Evolutionary conservation across 805 yeast species (phyloP).

Genomic region (Blastobotrys peoriensis): DNA sequence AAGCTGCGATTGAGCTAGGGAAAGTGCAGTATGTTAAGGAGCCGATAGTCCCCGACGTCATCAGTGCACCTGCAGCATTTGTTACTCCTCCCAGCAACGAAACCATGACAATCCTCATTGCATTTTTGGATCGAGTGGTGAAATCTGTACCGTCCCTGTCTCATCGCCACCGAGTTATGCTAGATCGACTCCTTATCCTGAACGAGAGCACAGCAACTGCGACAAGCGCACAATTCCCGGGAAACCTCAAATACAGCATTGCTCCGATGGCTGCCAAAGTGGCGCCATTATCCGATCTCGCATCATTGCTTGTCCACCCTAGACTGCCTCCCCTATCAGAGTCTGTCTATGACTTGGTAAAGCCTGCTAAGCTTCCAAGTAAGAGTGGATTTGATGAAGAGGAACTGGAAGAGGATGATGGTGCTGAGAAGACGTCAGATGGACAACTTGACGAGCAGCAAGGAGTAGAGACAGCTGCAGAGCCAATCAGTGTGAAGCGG

Average conservation of each 20-base stretch:
- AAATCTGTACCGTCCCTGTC: conserved; percentile 46
- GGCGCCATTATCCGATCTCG: conserved; percentile 44
- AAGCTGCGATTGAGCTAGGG: conserved; percentile 2
- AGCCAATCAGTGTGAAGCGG: neutral
- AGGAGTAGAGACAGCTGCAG: neutral
- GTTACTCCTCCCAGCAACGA: neutral
- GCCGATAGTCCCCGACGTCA: conserved; percentile 20
- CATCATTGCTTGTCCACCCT: conserved; percentile 60
- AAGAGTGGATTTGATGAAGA: neutral
- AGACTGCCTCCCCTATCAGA: conserved; percentile 51
- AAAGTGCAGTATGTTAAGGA: conserved; percentile 1
- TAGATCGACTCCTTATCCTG: conserved; percentile 42
- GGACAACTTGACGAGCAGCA: conserved; percentile 3
- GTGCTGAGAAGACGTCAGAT: conserved; percentile 7
- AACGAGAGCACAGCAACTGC: conserved; percentile 27
- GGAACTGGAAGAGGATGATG: conserved; percentile 2
- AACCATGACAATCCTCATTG: conserved; percentile 27
- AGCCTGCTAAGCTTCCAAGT: neutral
- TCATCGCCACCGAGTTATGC: conserved; percentile 54
- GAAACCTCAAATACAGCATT: conserved; percentile 52
- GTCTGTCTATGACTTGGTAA: conserved; percentile 5
- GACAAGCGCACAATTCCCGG: conserved; percentile 60
- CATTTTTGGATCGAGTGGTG: conserved; percentile 46
- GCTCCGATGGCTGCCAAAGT: conserved; percentile 63
- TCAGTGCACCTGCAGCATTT: conserved; percentile 11